Evolutionary conservation across 2,329 filamentous ascomycete species (phyloP).

Genomic region (Exophiala viscosa): DNA sequence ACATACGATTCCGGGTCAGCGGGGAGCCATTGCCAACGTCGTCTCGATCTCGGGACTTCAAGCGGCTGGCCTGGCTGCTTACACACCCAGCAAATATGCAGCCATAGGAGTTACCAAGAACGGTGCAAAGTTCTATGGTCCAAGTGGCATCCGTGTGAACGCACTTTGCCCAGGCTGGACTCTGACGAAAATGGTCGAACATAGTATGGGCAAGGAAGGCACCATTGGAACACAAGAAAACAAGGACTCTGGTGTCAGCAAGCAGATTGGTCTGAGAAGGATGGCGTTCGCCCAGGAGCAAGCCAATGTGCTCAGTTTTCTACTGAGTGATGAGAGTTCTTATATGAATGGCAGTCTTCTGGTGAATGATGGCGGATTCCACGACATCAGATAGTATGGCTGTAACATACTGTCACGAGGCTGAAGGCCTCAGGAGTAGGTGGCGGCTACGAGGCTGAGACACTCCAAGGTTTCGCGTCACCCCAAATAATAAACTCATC

Average conservation of each 20-base stretch:
- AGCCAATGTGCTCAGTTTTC: slow-evolving; percentile 21
- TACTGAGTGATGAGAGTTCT: slow-evolving; percentile 23
- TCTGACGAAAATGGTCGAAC: slow-evolving; percentile 20
- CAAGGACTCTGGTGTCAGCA: slow-evolving; percentile 13
- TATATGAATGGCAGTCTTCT: slow-evolving; percentile 19
- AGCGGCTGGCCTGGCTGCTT: slow-evolving; percentile 17
- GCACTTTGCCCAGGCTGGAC: slow-evolving; percentile 23
- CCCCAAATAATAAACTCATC: too few species aligned
- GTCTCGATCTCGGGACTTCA: slow-evolving; percentile 18
- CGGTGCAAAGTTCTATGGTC: slow-evolving; percentile 21
- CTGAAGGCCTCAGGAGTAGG: too few species aligned
- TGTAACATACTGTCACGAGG: too few species aligned
- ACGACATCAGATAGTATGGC: slow-evolving; percentile 17
- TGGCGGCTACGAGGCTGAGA: too few species aligned
- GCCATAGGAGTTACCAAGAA: slow-evolving; percentile 21
- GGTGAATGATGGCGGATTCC: slow-evolving; percentile 23
- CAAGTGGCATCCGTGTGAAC: slow-evolving; percentile 22
- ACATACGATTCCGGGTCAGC: slow-evolving; percentile 17
- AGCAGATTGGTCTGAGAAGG: slow-evolving; percentile 14
- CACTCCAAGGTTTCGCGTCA: too few species aligned
- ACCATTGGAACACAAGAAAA: slow-evolving; percentile 20
- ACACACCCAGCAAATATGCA: slow-evolving; percentile 21
- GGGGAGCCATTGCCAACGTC: slow-evolving; percentile 22
- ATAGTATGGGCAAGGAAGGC: slow-evolving; percentile 20
- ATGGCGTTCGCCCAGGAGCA: slow-evolving; percentile 24